Evolutionary conservation across 768 basidiomycete genomes (phyloP).

Genomic region (Multifurca ochricompacta): DNA sequence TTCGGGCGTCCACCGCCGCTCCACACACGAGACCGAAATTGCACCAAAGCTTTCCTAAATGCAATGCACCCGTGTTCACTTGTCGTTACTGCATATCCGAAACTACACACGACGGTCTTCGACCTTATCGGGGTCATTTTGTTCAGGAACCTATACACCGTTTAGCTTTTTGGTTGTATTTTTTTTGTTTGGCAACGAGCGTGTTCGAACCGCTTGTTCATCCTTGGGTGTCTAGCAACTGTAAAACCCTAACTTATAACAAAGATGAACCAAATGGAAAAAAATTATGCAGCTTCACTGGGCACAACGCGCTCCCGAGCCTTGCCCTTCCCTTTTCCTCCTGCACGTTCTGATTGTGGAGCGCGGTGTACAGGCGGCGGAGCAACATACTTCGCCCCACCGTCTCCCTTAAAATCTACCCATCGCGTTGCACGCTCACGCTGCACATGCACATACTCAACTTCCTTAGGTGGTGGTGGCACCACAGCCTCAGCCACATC

Average conservation of each 20-base stretch:
- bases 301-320: not conserved
- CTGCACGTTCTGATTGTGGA: not conserved
- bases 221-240: no score
- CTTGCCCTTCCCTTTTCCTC: not conserved
- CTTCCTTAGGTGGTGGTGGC: constrained; percentile 7
- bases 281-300: not conserved
- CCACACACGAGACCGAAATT: no score
- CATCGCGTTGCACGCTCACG: constrained; percentile 8
- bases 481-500: not conserved
- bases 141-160: no score
- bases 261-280: not conserved
- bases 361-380: not conserved
- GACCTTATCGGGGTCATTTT: no score
- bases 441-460: constrained; percentile 7
- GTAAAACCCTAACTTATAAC: not conserved
- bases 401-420: constrained; percentile 8
- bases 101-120: no score
- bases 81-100: no score
- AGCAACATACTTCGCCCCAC: constrained; percentile 7
- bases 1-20: no score
- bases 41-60: no score
- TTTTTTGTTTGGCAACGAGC: no score
- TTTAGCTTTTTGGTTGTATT: no score
- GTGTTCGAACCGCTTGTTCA: no score
- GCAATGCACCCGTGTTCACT: no score